Percentiles rank a stretch among this genome's conserved stretches.
phyloP scores from a whole-genome alignment of 1,284 basidiomycete genomes.

The Exobasidium cylindrosporum region DNA sequence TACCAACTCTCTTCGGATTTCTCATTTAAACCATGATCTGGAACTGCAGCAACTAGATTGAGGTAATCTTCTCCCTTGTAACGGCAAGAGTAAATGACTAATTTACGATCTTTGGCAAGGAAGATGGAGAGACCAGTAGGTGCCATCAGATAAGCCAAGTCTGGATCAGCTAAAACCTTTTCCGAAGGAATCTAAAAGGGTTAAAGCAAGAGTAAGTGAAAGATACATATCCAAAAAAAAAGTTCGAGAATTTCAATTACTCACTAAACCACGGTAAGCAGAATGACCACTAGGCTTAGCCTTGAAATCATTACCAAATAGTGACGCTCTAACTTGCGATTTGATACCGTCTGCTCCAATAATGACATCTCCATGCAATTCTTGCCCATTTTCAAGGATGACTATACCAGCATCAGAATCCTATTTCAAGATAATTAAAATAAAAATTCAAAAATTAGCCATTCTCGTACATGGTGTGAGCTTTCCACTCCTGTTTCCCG shows the following conservation, averaged over 20 bases:
- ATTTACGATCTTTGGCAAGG: slow-evolving; percentile 44
- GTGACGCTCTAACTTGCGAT: slow-evolving; percentile 55
- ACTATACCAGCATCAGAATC: slow-evolving; percentile 28
- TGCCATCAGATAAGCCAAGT: slow-evolving; percentile 24
- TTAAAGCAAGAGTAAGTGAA: too few species aligned
- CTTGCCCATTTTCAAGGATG: slow-evolving; percentile 31
- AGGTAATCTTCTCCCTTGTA: slow-evolving; percentile 4
- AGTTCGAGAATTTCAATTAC: too few species aligned
- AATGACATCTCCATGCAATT: slow-evolving; percentile 36
- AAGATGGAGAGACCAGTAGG: slow-evolving; percentile 32
- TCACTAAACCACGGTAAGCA: slow-evolving; percentile 40
- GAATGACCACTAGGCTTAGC: slow-evolving; percentile 41
- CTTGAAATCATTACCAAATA: slow-evolving; percentile 34
- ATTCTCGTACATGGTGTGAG: too few species aligned
- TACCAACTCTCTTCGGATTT: slow-evolving; percentile 44
- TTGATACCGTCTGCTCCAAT: slow-evolving; percentile 53
- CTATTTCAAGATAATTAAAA: too few species aligned
- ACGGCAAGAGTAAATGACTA: slow-evolving; percentile 28
- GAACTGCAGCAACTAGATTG: slow-evolving; percentile 21
- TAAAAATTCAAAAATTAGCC: too few species aligned
- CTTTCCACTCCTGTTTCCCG: too few species aligned
- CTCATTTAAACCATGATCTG: slow-evolving; percentile 43
- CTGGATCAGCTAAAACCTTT: slow-evolving; percentile 24
- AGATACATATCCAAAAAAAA: too few species aligned
- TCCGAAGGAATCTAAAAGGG: slow-evolving; percentile 26